phyloP scores from a whole-genome alignment of 176 grass and related monocot genomes.

The Hyparrhenia diplandra region DNA sequence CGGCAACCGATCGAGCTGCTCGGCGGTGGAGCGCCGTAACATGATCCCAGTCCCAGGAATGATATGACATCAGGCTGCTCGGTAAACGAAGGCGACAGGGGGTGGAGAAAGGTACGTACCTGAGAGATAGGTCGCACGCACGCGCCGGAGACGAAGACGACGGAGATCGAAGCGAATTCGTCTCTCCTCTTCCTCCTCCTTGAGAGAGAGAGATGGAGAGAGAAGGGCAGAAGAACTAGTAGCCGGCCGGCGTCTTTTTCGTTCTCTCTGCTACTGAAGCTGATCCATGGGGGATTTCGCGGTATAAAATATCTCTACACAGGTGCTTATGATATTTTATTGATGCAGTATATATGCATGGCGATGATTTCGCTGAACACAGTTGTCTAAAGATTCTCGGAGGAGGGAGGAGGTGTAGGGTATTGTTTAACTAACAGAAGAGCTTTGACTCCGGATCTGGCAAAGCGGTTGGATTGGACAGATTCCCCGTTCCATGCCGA shows the following conservation, averaged over 20 bases:
- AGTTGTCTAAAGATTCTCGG: not conserved
- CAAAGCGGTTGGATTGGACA: not conserved
- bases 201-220: too few relatives aligned
- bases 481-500: not conserved
- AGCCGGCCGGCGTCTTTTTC: too few relatives aligned
- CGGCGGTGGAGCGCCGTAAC: not conserved
- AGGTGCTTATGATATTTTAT: not conserved
- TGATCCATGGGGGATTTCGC: not conserved
- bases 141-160: not conserved
- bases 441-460: slow-evolving; percentile 18
- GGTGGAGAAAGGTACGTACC: not conserved
- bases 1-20: not conserved
- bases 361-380: not conserved
- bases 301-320: not conserved
- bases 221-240: too few relatives aligned
- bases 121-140: not conserved
- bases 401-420: too few relatives aligned
- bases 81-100: not conserved
- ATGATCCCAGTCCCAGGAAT: not conserved
- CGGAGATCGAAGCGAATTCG: too few relatives aligned
- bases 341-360: not conserved
- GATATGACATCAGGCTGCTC: not conserved
- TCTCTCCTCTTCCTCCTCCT: not conserved
- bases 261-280: not conserved
- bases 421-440: too few relatives aligned